Base-by-base conservation (phyloP, 345 rosid genomes). In the Tarenaya hassleriana region DNA sequence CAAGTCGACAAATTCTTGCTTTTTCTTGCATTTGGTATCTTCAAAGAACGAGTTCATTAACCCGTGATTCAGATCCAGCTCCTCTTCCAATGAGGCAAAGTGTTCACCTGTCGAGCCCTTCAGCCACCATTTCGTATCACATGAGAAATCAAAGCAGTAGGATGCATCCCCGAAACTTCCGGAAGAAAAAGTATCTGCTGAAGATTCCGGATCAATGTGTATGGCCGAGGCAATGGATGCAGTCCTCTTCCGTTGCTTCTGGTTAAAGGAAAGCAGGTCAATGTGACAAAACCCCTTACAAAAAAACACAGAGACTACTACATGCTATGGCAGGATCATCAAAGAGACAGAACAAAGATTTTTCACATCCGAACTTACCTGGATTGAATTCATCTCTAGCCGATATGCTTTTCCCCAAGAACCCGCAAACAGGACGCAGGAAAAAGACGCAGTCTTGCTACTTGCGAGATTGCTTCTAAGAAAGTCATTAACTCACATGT, bases 121-220 rank as follows among this genome's bases (percentile, higher is more conserved):
- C 50, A 92, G 90, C 97, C 98, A 88, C 96, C 95, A 92, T 73
- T 86, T 88, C n/a, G 77, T 69, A 56, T 85, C 90, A 10, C 68
- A 64, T 5, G 88, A 75, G 41, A 82, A 67, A 70, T 69, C 71
- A 63, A 56, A 64, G 59, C 74, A 58, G 60, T 67, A 72, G 1
- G 77, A 66, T 35, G 71, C 70, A 63, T 57, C 77, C 60, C 71
- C 50, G 69, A 79, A 78, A 62, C 83, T 86, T 38, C 48, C 35
- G 5, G 68, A 58, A 61, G 78, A 68, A 53, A 67, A 72, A 56
- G 78, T 77, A 8, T 11, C 49, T 20, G 55, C 68, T 3, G 78
- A 60, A 33, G 88, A 73, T 50, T 55, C 78, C 1, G 73, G 71
- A 27, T 79, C 84, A 41, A 61, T 60, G 35, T 62, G 80, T 52